phyloP scores from a whole-genome alignment of 2,329 filamentous ascomycete genomes.

The Albifimbria verrucaria region DNA sequence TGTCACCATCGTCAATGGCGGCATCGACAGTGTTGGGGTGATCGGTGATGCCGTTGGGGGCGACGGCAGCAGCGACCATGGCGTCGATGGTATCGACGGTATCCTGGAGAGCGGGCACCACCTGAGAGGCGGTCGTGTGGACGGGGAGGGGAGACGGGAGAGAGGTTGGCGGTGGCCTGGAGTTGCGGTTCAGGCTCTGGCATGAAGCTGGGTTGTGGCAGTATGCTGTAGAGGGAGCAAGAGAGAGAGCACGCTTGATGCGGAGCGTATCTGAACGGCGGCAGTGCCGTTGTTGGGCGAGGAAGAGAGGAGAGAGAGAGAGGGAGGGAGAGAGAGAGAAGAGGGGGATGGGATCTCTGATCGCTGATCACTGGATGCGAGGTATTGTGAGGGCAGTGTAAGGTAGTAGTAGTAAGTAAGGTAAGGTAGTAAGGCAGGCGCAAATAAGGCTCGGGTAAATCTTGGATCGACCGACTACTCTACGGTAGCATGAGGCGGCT shows the following conservation, averaged over 20 bases:
- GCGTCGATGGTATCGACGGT: conserved; percentile 48
- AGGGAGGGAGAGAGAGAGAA: not conserved
- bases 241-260: not conserved
- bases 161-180: conserved; percentile 51
- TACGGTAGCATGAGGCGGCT: not conserved
- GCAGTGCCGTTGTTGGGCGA: not conserved
- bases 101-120: conserved; percentile 49
- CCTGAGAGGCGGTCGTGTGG: conserved; percentile 42
- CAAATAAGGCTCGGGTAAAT: not conserved
- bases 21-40: conserved; percentile 23
- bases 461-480: not conserved
- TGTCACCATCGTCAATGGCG: conserved; percentile 29
- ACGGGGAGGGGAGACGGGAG: conserved; percentile 48
- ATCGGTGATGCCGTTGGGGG: conserved; percentile 25
- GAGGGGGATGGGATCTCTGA: not conserved
- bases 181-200: conserved; percentile 42
- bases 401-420: no score
- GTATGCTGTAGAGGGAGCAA: conserved; percentile 6
- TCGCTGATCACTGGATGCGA: not conserved
- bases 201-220: conserved; percentile 35
- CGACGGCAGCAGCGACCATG: conserved; percentile 36
- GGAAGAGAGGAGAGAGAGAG: not conserved
- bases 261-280: not conserved
- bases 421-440: no score
- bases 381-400: not conserved